Evolutionary conservation across 2,329 filamentous ascomycete species (phyloP), one percentile per base, ranked within the genome.

Genomic region (Trichophaea hybrida): DNA sequence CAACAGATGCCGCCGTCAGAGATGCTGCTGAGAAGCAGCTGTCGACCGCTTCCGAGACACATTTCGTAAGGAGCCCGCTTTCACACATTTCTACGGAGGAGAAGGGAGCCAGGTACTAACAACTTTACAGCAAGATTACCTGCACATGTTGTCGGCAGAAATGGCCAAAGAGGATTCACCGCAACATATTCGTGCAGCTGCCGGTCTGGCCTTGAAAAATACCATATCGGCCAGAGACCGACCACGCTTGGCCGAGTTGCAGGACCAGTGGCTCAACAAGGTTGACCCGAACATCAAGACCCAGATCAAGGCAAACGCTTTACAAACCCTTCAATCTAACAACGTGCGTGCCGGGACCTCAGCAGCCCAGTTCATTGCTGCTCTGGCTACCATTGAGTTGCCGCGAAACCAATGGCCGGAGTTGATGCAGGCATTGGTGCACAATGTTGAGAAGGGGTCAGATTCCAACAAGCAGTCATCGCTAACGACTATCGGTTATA

Each of bases 181-280:
- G 71, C 80, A 86, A 66, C 81, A 88, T 71, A 93, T 96, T 72
- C 86, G 93, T 79, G 86, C 88, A 68, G 91, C 93, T 68, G 93
- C 93, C 69, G 93, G 90, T 82, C 82, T 98, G 69, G 91, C 93
- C 68, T 79, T 98, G 71, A 98, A 98, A 77, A 98, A 98, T 79
- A 86, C 93, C 70, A 97, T 98, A 77, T 88, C 88, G 71, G 87
- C 90, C 70, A 86, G 93, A 78, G 93, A 98, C 74, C 84, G 84
- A 70, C 77, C 82, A 70, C 85, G 89, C 71, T 83, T 95, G 75
- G 85, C 87, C 71, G 86, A 94, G 72, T 82, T 97, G 60, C 93
- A 97, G 76, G 80, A 83, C 71, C 89, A 94, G 84, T 98, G 93
- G 93, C 77, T 93, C 64, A 81, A 84, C 72, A 83, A 86, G 71